Evolutionary conservation across 164 flowering plant genomes (phyloP), one percentile per base, ranked within the genome.

Genomic region (Vitis rotundifolia): DNA sequence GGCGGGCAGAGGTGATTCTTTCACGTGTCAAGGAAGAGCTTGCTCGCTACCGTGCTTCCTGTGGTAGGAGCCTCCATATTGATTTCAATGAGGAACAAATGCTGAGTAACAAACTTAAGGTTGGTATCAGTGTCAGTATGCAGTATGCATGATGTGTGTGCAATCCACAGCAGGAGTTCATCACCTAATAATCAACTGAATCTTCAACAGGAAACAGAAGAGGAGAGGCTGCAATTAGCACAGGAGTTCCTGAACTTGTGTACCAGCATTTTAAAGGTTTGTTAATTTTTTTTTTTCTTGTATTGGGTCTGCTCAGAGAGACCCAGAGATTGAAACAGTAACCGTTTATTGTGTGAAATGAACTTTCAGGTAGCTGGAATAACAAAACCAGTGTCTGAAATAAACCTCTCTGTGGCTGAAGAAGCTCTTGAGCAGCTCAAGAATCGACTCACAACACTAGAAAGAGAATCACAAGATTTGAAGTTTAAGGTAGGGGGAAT

Each of bases 261-360:
- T 74, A 94, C 93, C 66, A 84, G 82, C 79, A 83, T 92, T 78
- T 73, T 94, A 63, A 89, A 91, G 98, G 98, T 91, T n/a, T 22
- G 75, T 56, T 4, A 31, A 54, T 12, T 14, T 59, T n/a, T 16
- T 19, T 15, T 16, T 29, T 18, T 44, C 57, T 47, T 48, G 16
- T 14, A 50, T 18, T 59, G 8, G 44, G 0, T 37, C 44, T 37
- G 44, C 44, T 2, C 44, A 37, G 44, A 37, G 44, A 37, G 26
- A 22, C 26, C 44, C 44, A 37, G 26, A 22, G 26, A 22, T 22
- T 22, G 26, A 37, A 47, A 55, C 15, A 47, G 16, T 7, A 49
- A 11, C 2, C 10, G 5, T 6, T 26, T 51, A 63, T 63, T 12
- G 12, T 57, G 68, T 18, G 29, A 61, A 59, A 11, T 49, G 15